Base-by-base conservation (phyloP, 2,329 filamentous ascomycete species). In the Teratosphaeria epicoccoides region DNA sequence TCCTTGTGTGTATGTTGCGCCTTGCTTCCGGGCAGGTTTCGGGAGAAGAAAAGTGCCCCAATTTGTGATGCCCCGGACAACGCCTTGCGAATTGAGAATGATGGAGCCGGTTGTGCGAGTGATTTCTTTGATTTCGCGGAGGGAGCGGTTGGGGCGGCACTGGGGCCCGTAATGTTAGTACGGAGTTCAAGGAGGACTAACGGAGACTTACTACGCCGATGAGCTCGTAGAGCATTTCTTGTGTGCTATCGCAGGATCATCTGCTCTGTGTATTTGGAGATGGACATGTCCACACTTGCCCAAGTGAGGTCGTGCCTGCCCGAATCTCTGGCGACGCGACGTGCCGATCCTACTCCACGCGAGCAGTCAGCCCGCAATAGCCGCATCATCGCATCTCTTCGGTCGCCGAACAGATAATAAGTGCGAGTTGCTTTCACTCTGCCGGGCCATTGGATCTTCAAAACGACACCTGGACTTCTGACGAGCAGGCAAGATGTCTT, bases 41-140 rank as follows among this genome's bases (percentile, higher is more conserved):
- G 93, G 91, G 17, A 98, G 84, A 46, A 84, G 78, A 73, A 93
- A 96, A 61, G 87, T 80, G 67, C 93, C 93, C 93, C 93, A 98
- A 78, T 98, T 98, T 61, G 84, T 84, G 66, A 95, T 79, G 67
- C 89, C 89, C 62, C 93, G 89, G 66, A 98, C 82, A 52, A 96
- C 90, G 70, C 93, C 93, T 68, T 86, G 85, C 59, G 84, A 80
- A 61, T 80, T 79, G 63, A 98, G 85, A 67, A 98, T 79, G 58
- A 91, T 80, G 61, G 84, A 82, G 62, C 91, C 91, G 58, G 88
- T 82, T 50, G 87, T 88, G 64, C 85, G 82, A 68, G 89, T 88
- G 72, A 97, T 94, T 77, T 97, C 91, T 82, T 91, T 94, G 65
- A 96, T 90, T 78, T 97, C 91, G 68, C 78, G 76, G 68, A 96